Evolutionary conservation across 192 early-diverging fungal species (phyloP).

Genomic region (Podila epicladia): DNA sequence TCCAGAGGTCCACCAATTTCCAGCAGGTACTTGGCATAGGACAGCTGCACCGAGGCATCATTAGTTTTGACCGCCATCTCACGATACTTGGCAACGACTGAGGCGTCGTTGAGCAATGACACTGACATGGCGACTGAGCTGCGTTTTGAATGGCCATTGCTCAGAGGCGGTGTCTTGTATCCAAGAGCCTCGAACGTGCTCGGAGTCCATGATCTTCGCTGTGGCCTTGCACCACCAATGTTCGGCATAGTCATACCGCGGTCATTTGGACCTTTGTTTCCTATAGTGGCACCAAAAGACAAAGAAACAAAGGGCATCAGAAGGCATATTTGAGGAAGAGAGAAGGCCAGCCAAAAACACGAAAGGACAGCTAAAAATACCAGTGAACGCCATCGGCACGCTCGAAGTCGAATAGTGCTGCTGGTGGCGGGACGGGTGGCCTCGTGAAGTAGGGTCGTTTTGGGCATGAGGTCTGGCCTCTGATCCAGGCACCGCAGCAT

Average conservation of each 20-base stretch:
- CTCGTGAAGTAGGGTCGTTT: conserved; percentile 20
- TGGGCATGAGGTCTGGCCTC: conserved; percentile 8
- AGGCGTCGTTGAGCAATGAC: conserved; percentile 26
- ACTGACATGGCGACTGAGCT: conserved; percentile 38
- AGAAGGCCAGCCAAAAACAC: too few species aligned
- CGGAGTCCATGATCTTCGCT: conserved; percentile 39
- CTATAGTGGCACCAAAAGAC: conserved; percentile 2
- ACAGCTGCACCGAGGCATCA: conserved; percentile 74
- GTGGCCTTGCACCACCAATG: neutral
- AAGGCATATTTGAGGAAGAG: neutral
- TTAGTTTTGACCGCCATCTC: conserved; percentile 81
- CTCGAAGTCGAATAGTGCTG: conserved; percentile 27
- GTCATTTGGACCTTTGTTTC: conserved; percentile 35
- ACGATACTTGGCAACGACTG: conserved; percentile 64
- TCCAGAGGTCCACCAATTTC: conserved; percentile 60
- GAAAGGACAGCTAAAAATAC: neutral
- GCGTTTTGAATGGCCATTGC: conserved; percentile 34
- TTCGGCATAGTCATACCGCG: neutral
- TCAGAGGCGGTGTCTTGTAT: conserved; percentile 20
- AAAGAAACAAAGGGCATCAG: neutral
- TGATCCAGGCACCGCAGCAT: neutral
- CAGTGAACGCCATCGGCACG: conserved; percentile 11
- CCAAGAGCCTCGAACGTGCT: conserved; percentile 26
- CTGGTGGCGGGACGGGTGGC: conserved; percentile 18
- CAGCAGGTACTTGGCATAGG: conserved; percentile 81